A percentile compares a stretch with the other conserved stretches of the same genome.
These are phyloP conservation scores for Trichoderma aggressivum DNA, from an alignment of 2,329 filamentous ascomycete species.

Conservation along the genomic window DNA sequence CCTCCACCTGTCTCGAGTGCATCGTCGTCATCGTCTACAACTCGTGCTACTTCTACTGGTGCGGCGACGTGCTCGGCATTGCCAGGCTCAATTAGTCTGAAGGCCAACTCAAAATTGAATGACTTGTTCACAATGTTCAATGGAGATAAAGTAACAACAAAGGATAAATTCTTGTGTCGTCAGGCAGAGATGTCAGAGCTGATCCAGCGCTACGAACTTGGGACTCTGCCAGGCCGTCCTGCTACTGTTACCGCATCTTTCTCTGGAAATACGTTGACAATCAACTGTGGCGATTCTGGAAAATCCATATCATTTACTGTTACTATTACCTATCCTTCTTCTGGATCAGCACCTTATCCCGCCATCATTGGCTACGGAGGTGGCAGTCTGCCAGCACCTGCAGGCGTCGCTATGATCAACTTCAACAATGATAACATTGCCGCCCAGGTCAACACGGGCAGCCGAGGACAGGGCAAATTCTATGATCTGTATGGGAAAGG, in stretches of 20 bases:
- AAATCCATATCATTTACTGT: constrained; percentile 3
- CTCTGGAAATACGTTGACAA: constrained; percentile 3
- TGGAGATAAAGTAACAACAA: constrained; percentile 1
- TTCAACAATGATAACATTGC: constrained; percentile 11
- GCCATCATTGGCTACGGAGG: constrained; percentile 2
- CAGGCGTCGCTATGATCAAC: constrained; percentile 5
- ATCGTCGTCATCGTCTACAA: not conserved
- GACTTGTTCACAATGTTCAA: constrained; percentile 4
- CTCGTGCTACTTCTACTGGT: not conserved
- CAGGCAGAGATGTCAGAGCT: constrained; percentile 1
- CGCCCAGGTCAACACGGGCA: constrained; percentile 1
- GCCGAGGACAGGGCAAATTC: constrained; percentile 7
- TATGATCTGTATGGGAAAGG: not conserved
- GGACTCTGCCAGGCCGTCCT: not conserved
- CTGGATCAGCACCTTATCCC: not conserved
- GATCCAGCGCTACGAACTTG: constrained; percentile 6
- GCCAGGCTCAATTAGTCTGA: not conserved
- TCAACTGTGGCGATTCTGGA: not conserved
- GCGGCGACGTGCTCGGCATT: not conserved
- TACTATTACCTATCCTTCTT: constrained; percentile 4
- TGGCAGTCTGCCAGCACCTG: constrained; percentile 1
- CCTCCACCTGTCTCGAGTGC: not conserved
- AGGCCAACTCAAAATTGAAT: not conserved
- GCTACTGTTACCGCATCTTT: not conserved
- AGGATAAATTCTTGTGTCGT: not conserved